phyloP scores from a whole-genome alignment of 129 eudicot genomes.

The Artemisia annua region DNA sequence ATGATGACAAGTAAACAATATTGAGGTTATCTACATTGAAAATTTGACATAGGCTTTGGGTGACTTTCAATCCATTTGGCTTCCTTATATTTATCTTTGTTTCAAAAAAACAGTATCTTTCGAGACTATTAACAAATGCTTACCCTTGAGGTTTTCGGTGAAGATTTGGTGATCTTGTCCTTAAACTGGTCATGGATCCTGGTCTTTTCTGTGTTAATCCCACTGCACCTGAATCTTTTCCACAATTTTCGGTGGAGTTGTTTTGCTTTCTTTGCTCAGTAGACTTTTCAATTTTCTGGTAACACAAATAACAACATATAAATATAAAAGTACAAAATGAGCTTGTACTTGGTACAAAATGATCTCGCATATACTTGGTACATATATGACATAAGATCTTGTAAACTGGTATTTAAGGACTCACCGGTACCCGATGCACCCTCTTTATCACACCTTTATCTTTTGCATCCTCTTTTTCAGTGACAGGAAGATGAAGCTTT shows the following conservation, averaged over 20 bases:
- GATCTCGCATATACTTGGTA: background rate
- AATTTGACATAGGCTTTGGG: no score
- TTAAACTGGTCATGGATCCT: slow-evolving; percentile 17
- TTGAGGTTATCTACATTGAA: no score
- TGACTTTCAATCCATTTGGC: no score
- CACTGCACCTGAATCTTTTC: slow-evolving; percentile 19
- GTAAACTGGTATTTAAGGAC: background rate
- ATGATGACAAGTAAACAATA: no score
- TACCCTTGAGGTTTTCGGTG: slow-evolving; percentile 44
- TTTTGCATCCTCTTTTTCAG: slow-evolving; percentile 35
- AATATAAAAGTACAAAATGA: background rate
- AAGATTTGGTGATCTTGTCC: slow-evolving; percentile 19
- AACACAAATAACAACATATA: slow-evolving; percentile 11
- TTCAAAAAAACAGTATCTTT: background rate
- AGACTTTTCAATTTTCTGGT: slow-evolving; percentile 35
- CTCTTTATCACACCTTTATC: slow-evolving; percentile 31
- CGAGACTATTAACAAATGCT: slow-evolving; percentile 19
- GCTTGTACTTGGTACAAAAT: background rate
- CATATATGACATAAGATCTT: background rate
- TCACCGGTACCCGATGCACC: slow-evolving; percentile 44
- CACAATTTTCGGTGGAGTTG: background rate
- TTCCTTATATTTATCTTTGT: background rate
- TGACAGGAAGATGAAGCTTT: slow-evolving; percentile 39
- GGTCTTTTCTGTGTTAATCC: slow-evolving; percentile 28
- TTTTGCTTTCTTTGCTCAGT: slow-evolving; percentile 19